phyloP scores from a whole-genome alignment of 352 stramenopile species.

The Blastocystis sp. region DNA sequence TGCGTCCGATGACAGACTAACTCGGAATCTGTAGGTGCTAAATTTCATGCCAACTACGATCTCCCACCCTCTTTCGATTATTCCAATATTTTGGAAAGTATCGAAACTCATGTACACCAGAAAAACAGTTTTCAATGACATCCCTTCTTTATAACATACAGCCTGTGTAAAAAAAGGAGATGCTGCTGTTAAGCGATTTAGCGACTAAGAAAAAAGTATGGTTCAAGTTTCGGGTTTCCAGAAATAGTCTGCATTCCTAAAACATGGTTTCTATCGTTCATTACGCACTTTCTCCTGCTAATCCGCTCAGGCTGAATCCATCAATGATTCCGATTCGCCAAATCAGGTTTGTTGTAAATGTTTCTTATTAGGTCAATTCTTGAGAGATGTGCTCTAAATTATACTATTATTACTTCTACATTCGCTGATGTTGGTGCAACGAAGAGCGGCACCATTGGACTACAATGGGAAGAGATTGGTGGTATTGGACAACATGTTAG shows the following conservation, averaged over 20 bases:
- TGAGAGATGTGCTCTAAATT: too few relatives aligned
- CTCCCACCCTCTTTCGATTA: not conserved
- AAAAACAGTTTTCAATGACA: conserved; percentile 40
- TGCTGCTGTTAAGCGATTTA: not conserved
- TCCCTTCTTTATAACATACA: not conserved
- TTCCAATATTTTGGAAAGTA: conserved; percentile 12
- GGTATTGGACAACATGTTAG: not conserved
- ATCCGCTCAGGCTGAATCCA: too few relatives aligned
- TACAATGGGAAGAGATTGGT: not conserved
- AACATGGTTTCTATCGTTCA: too few relatives aligned
- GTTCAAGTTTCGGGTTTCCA: not conserved
- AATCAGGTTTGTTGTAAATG: too few relatives aligned
- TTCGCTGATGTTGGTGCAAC: not conserved
- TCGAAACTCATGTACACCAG: conserved; percentile 56
- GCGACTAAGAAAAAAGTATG: not conserved
- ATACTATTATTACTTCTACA: too few relatives aligned
- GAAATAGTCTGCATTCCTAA: not conserved
- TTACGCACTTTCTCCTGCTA: too few relatives aligned
- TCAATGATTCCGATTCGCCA: too few relatives aligned
- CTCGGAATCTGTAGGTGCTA: not conserved
- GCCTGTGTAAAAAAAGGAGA: not conserved
- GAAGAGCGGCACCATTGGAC: not conserved
- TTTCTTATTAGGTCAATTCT: too few relatives aligned
- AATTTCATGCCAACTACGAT: not conserved
- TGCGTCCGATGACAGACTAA: not conserved